Evolutionary conservation across 768 basidiomycete species (phyloP).

Genomic region (Suillus decipiens): DNA sequence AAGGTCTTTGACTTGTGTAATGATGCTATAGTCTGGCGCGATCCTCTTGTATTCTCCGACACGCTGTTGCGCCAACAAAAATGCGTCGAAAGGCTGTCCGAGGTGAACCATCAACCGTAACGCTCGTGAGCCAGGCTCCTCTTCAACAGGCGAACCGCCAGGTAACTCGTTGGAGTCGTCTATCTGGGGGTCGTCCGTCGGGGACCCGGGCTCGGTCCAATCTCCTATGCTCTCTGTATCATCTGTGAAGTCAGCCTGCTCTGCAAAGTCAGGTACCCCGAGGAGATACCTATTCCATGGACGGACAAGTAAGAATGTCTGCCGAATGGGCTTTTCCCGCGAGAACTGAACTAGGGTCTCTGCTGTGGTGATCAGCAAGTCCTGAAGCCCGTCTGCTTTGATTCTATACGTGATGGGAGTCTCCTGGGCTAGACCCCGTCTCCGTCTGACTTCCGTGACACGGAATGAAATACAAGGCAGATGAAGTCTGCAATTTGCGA

Average conservation of each 20-base stretch:
- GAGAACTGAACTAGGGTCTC: neutral
- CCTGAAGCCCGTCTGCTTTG: neutral
- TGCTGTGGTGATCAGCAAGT: neutral
- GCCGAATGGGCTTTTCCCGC: neutral
- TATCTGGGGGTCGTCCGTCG: neutral
- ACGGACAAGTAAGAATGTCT: neutral
- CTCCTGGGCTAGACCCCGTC: neutral
- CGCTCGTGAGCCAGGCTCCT: neutral
- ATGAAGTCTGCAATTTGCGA: neutral
- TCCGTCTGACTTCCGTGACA: conserved; percentile 8
- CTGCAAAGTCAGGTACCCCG: neutral
- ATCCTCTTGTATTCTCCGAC: neutral
- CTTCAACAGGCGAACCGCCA: neutral
- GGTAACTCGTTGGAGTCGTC: neutral
- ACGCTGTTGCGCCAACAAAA: neutral
- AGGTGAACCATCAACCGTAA: neutral
- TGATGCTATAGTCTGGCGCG: neutral
- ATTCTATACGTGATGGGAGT: neutral
- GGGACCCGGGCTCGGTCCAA: neutral
- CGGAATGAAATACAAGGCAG: conserved; percentile 13
- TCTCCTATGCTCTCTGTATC: neutral
- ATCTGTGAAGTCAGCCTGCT: no score
- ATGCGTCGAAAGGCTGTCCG: neutral
- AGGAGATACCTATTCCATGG: neutral
- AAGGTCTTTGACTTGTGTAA: neutral